Percentiles rank a stretch among this genome's conserved stretches.
These are phyloP conservation scores for Lasiodiplodia theobromae DNA, from an alignment of 2,329 filamentous ascomycete genomes.

Conservation along the genomic window DNA sequence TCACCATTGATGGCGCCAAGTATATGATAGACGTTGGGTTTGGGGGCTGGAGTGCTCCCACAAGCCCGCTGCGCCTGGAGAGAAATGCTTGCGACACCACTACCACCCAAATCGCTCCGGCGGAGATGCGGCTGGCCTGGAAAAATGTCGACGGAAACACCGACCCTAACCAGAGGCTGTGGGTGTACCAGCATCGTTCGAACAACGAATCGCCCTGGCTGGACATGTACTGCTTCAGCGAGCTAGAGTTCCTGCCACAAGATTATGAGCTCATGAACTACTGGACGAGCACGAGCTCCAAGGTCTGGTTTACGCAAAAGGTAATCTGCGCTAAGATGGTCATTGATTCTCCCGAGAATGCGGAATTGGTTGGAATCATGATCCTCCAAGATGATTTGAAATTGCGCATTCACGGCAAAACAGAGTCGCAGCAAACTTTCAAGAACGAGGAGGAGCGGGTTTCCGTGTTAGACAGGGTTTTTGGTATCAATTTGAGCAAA, in stretches of 20 bases:
- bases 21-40: conserved; percentile 55
- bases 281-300: conserved; percentile 44
- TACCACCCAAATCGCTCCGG: conserved; percentile 41
- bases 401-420: conserved; percentile 53
- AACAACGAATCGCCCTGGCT: conserved; percentile 60
- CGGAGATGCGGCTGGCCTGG: conserved; percentile 43
- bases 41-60: conserved; percentile 32
- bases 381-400: conserved; percentile 54
- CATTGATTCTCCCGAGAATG: conserved; percentile 46
- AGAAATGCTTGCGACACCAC: conserved; percentile 34
- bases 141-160: conserved; percentile 43
- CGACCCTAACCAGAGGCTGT: conserved; percentile 49
- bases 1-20: conserved; percentile 42
- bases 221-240: conserved; percentile 69
- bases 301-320: conserved; percentile 42
- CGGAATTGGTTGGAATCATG: conserved; percentile 47
- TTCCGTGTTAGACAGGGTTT: conserved; percentile 52
- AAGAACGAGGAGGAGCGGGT: conserved; percentile 53
- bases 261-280: conserved; percentile 46
- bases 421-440: conserved; percentile 49
- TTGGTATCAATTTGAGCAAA: conserved; percentile 51
- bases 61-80: conserved; percentile 45
- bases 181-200: conserved; percentile 51
- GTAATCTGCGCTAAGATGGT: conserved; percentile 61
- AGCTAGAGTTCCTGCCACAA: conserved; percentile 44